Evolutionary conservation across 768 basidiomycete genomes (phyloP).

Genomic region (Lactifluus pinguis): DNA sequence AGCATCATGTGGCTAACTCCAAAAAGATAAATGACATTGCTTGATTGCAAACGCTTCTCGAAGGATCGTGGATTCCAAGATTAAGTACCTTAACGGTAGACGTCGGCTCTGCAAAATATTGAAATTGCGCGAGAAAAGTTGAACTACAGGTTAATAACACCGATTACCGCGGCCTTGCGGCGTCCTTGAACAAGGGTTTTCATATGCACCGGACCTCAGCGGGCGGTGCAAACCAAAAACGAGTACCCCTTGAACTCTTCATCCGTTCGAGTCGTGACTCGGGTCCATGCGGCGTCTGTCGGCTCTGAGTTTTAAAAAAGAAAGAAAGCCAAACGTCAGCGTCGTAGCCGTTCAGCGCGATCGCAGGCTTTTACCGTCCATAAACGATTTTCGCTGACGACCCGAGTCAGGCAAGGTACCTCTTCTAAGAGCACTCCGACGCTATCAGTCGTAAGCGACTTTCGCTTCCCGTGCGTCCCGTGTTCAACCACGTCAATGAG

Average conservation of each 20-base stretch:
- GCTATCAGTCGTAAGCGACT: slow-evolving; percentile 17
- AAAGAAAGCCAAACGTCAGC: slow-evolving; percentile 12
- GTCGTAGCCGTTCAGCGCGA: neutral
- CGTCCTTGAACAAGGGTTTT: slow-evolving; percentile 7
- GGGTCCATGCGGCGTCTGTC: slow-evolving; percentile 7
- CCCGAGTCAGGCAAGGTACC: slow-evolving; percentile 9
- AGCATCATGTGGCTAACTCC: slow-evolving; percentile 18
- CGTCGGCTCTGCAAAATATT: slow-evolving; percentile 13
- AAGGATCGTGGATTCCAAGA: slow-evolving; percentile 15
- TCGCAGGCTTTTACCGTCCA: slow-evolving; percentile 18
- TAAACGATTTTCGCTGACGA: slow-evolving; percentile 17
- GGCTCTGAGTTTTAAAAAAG: slow-evolving; percentile 13
- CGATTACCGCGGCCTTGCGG: slow-evolving; percentile 17
- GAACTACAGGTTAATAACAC: neutral
- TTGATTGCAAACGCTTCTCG: slow-evolving; percentile 8
- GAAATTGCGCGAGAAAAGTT: slow-evolving; percentile 11
- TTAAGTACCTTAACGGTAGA: slow-evolving; percentile 14
- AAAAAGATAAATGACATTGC: slow-evolving; percentile 18
- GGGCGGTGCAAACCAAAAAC: slow-evolving; percentile 15
- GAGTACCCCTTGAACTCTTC: slow-evolving; percentile 10
- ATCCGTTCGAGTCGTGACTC: slow-evolving; percentile 15
- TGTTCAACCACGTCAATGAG: slow-evolving; percentile 15
- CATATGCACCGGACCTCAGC: slow-evolving; percentile 11
- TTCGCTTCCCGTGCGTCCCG: slow-evolving; percentile 8
- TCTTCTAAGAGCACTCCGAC: slow-evolving; percentile 13